Percentiles rank a stretch among this genome's conserved stretches.
Evolutionary conservation across 257 asterid species (phyloP).

Genomic region (Gynochthodes officinalis): DNA sequence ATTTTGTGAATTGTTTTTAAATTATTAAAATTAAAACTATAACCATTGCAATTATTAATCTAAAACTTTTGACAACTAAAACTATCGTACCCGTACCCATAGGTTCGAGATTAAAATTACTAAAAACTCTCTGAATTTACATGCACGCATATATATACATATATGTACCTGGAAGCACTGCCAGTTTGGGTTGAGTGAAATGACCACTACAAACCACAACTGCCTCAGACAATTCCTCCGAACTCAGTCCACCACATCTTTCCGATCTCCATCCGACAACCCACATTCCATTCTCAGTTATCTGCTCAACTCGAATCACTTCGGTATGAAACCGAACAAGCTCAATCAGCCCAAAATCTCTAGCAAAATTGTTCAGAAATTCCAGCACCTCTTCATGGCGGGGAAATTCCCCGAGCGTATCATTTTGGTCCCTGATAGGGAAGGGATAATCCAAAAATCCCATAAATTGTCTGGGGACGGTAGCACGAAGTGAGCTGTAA

Average conservation of each 20-base stretch:
- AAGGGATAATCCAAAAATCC: slow-evolving; percentile 19
- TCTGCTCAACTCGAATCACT: slow-evolving; percentile 46
- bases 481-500: slow-evolving; percentile 15
- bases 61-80: no score
- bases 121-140: no score
- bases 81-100: no score
- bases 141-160: no score
- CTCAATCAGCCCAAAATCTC: slow-evolving; percentile 36
- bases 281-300: slow-evolving; percentile 30
- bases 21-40: no score
- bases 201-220: slow-evolving; percentile 36
- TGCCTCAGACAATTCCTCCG: slow-evolving; percentile 19
- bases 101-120: no score
- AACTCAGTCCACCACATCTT: background rate
- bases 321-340: slow-evolving; percentile 37
- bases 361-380: slow-evolving; percentile 40
- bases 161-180: slow-evolving; percentile 31
- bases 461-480: slow-evolving; percentile 15
- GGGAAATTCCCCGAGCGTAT: slow-evolving; percentile 9
- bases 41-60: no score
- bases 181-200: slow-evolving; percentile 23
- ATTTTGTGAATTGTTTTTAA: no score
- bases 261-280: slow-evolving; percentile 34
- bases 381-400: slow-evolving; percentile 17
- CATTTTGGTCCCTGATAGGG: background rate